Evolutionary conservation across 2,329 filamentous ascomycete genomes (phyloP).

Genomic region (Fusarium penzigii): DNA sequence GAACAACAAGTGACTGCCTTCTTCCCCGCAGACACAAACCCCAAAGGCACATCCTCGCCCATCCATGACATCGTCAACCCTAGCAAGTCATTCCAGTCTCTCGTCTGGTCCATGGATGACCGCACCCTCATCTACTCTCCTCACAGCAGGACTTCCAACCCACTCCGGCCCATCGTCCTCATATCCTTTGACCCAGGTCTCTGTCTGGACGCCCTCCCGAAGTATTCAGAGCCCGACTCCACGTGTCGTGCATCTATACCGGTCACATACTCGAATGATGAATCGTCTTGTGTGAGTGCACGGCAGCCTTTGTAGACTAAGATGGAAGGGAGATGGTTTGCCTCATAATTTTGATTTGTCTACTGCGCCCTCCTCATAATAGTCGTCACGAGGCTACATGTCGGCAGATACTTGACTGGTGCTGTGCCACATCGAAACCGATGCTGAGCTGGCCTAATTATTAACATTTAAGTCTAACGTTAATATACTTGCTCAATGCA

Average conservation of each 20-base stretch:
- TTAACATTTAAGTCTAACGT: no score
- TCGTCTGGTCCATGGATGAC: slow-evolving; percentile 49
- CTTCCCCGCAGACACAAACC: slow-evolving; percentile 26
- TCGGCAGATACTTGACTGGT: neutral
- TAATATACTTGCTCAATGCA: no score
- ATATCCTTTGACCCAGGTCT: slow-evolving; percentile 34
- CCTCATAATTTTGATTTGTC: neutral
- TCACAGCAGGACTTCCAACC: slow-evolving; percentile 7
- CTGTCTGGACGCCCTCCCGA: slow-evolving; percentile 21
- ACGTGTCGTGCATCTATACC: neutral
- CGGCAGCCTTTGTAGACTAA: neutral
- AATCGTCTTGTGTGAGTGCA: neutral
- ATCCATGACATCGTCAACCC: slow-evolving; percentile 40
- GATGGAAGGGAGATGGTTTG: neutral
- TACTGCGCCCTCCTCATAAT: neutral
- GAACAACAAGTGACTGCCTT: slow-evolving; percentile 3
- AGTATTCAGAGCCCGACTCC: neutral
- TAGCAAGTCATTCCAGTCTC: slow-evolving; percentile 30
- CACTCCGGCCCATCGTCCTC: slow-evolving; percentile 24
- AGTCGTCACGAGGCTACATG: neutral
- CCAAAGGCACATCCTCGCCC: slow-evolving; percentile 14
- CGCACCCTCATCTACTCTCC: slow-evolving; percentile 47
- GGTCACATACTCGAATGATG: neutral
- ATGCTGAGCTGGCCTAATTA: no score
- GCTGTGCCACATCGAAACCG: no score